Percentiles rank a stretch among this genome's conserved stretches.
phyloP scores from a whole-genome alignment of 2,329 filamentous ascomycete species.

The Colletotrichum navitas region DNA sequence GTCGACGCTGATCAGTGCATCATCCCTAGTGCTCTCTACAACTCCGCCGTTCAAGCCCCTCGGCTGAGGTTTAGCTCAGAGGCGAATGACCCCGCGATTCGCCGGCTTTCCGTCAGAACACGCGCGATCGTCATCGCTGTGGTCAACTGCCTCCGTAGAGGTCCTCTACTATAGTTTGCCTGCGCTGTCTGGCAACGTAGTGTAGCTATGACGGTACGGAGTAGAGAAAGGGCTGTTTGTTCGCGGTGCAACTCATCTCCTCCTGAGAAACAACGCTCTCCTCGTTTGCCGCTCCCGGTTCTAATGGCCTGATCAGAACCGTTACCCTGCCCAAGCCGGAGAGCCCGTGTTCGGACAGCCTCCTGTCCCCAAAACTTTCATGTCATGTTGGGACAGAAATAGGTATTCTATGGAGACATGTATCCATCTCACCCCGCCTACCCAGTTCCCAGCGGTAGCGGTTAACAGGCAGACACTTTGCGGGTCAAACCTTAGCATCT shows the following conservation, averaged over 20 bases:
- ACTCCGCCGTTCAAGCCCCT: not conserved
- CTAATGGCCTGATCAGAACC: not conserved
- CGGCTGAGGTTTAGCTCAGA: constrained; percentile 27
- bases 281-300: constrained; percentile 4
- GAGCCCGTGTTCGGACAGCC: constrained; percentile 21
- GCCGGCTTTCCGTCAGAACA: not conserved
- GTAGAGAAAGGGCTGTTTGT: not conserved
- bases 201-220: not conserved
- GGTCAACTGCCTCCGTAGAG: not conserved
- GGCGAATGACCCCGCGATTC: not conserved
- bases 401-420: not conserved
- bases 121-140: constrained; percentile 23
- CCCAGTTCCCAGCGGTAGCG: not conserved
- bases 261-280: not conserved
- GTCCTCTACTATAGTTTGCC: not conserved
- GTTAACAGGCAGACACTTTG: no score
- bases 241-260: not conserved
- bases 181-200: not conserved
- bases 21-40: not conserved
- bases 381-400: constrained; percentile 7
- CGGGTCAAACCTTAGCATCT: no score
- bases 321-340: not conserved
- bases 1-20: constrained; percentile 1
- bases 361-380: not conserved
- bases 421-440: not conserved